A percentile compares a stretch with the other conserved stretches of the same genome.
phyloP scores from a whole-genome alignment of 1,284 basidiomycete species.

The Sporisorium reilianum region DNA sequence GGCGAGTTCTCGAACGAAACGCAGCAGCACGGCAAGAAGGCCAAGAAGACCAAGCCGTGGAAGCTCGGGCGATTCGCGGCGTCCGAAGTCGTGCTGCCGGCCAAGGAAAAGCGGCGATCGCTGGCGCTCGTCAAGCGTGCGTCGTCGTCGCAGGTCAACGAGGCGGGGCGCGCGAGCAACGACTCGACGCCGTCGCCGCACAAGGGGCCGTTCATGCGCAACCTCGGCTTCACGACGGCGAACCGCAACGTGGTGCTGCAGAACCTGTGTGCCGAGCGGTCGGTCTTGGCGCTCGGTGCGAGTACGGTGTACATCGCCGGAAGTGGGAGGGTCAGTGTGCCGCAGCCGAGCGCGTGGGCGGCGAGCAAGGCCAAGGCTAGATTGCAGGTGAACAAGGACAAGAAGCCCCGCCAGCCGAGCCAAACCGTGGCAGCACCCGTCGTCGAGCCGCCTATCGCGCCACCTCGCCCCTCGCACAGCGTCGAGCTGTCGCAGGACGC shows the following conservation, averaged over 20 bases:
- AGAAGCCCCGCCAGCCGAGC: conserved; percentile 7
- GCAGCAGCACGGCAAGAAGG: conserved; percentile 20
- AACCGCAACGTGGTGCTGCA: conserved; percentile 45
- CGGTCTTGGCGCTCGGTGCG: conserved; percentile 34
- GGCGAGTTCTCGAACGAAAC: conserved; percentile 45
- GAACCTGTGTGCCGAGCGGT: conserved; percentile 33
- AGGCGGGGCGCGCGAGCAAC: conserved; percentile 4
- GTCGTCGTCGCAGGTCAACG: conserved; percentile 28
- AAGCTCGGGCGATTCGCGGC: conserved; percentile 39
- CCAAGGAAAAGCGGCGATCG: conserved; percentile 27
- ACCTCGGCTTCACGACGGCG: conserved; percentile 46
- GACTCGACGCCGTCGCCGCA: conserved; percentile 6
- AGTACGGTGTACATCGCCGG: conserved; percentile 37
- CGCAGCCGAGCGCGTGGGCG: conserved; percentile 10
- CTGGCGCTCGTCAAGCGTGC: conserved; percentile 25
- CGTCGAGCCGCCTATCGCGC: background rate
- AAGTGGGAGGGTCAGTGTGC: conserved; percentile 27
- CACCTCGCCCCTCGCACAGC: conserved; percentile 2
- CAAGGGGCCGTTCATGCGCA: conserved; percentile 28
- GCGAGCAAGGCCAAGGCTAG: conserved; percentile 15
- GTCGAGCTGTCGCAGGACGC: conserved; percentile 14
- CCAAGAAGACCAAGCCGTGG: conserved; percentile 39
- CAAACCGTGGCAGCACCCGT: background rate
- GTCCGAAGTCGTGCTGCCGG: conserved; percentile 33
- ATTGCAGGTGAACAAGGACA: background rate